Percentiles rank a stretch among this genome's conserved stretches.
Conservation (phyloP, 2,329 filamentous ascomycete species). For the Aspergillus viridinutans region DNA sequence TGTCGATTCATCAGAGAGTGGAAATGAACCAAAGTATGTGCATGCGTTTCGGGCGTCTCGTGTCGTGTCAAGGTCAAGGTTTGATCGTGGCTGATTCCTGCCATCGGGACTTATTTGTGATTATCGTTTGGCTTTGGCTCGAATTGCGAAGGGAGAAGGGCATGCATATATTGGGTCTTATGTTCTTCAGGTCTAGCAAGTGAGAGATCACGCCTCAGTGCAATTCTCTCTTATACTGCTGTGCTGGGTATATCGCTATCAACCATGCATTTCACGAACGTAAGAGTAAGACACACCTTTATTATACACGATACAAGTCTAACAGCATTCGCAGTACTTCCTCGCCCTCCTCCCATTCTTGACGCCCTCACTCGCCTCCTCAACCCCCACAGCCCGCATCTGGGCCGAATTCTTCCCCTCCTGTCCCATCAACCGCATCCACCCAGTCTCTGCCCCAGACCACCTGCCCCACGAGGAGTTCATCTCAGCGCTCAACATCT, state of each 20-base stretch:
- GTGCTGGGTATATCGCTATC: neutral
- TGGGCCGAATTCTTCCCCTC: constrained; percentile 29
- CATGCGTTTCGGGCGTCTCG: neutral
- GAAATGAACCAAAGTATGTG: neutral
- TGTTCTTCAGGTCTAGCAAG: too few relatives aligned
- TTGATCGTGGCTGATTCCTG: neutral
- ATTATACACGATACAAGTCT: constrained; percentile 41
- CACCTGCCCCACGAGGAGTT: constrained; percentile 18
- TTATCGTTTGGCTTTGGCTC: neutral
- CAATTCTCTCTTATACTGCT: neutral
- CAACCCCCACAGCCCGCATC: constrained; percentile 21
- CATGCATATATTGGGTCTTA: too few relatives aligned
- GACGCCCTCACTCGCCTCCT: constrained; percentile 14
- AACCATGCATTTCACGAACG: constrained; percentile 10
- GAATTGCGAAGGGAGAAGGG: too few relatives aligned
- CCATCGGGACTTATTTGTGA: neutral
- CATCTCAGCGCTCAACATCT: constrained; percentile 19
- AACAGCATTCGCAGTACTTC: constrained; percentile 8
- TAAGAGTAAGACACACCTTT: constrained; percentile 4
- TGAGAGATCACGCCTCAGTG: too few relatives aligned
- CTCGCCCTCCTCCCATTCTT: constrained; percentile 18
- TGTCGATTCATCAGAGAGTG: neutral
- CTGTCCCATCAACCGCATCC: constrained; percentile 16
- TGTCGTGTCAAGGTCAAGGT: neutral
- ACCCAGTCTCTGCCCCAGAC: constrained; percentile 3